Conservation (phyloP, 192 early-diverging fungal species). For the Coemansia sp. region DNA sequence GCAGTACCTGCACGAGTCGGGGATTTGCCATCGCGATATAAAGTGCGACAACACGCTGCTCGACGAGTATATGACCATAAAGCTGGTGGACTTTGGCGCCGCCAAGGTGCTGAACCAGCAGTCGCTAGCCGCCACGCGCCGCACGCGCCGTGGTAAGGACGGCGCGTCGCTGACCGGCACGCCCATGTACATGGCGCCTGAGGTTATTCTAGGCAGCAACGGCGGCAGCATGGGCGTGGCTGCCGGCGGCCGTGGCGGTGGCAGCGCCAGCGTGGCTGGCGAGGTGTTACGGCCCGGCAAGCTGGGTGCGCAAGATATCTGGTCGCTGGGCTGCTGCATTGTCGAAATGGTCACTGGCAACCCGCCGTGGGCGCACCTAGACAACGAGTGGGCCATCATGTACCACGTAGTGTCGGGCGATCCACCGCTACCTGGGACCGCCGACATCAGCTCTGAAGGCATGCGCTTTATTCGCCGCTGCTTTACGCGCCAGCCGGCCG, state of each 20-base stretch:
- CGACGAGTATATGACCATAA: conserved; percentile 71
- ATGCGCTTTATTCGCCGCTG: conserved; percentile 75
- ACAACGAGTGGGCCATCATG: conserved; percentile 95
- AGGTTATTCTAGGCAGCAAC: conserved; percentile 78
- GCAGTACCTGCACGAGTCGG: conserved; percentile 74
- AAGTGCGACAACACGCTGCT: conserved; percentile 84
- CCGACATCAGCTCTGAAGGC: conserved; percentile 61
- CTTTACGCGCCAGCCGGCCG: conserved; percentile 65
- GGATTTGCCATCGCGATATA: conserved; percentile 87
- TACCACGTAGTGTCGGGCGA: conserved; percentile 77
- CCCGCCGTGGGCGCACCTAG: conserved; percentile 81
- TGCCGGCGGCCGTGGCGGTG: conserved; percentile 1
- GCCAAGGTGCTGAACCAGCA: conserved; percentile 80
- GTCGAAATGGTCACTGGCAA: conserved; percentile 89
- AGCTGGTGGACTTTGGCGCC: conserved; percentile 88
- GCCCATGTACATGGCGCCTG: conserved; percentile 62
- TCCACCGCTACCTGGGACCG: conserved; percentile 70
- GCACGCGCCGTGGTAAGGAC: conserved; percentile 19
- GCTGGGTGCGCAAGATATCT: conserved; percentile 79
- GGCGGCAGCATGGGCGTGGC: conserved; percentile 48
- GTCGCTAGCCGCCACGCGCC: conserved; percentile 40
- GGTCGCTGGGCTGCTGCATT: conserved; percentile 87
- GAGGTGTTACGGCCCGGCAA: conserved; percentile 22
- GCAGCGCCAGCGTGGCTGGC: no score
- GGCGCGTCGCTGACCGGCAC: conserved; percentile 55